Evolutionary conservation across 495 filamentous ascomycete species (phyloP), one percentile per base, ranked within the genome.

Genomic region (Friedmanniomyces endolithicus): DNA sequence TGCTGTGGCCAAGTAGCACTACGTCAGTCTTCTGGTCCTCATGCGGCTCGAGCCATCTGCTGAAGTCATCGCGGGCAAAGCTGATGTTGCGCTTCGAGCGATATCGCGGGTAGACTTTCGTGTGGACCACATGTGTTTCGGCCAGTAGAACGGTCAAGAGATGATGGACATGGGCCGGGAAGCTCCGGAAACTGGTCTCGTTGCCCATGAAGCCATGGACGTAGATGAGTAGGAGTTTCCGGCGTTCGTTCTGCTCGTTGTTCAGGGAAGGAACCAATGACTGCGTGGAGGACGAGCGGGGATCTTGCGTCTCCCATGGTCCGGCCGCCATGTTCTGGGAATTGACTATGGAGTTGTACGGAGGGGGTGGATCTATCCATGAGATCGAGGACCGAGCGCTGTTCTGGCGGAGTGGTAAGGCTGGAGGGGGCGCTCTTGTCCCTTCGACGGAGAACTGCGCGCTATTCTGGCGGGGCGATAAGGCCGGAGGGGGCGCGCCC

Each of bases 21-120:
- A 95, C 74, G 71, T 96, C 90, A 4, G 87, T 86, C 20, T 72
- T 77, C 7, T 73, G 68, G 11, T 79, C 77, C 65, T 92, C 85
- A 62, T 95, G 85, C 1, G 87, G 86, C 39, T 78, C 72, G 29
- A 95, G 72, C 90, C 90, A 97, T 52, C 66, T 66, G 56, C 86
- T 89, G 62, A 97, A 94, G 61, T 86, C 83, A 55, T 89, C 82
- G 23, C 81, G 74, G 1, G 87, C 88, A 62, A 83, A 75, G 22
- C 79, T 73, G 31, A 95, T 81, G 22, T 79, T 73, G 53, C 86
- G 80, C 40, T 86, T 82, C 2, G 87, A 89, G 64, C 86, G 86
- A 70, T 95, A 97, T 34, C 82, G 82, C 0, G 90, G 90, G 69
- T 95, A 97, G 23, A 97, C 82, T 62, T 92, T 92, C 17, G 88